Conservation (phyloP, 768 basidiomycete genomes). For the Peribolospora baueri region DNA sequence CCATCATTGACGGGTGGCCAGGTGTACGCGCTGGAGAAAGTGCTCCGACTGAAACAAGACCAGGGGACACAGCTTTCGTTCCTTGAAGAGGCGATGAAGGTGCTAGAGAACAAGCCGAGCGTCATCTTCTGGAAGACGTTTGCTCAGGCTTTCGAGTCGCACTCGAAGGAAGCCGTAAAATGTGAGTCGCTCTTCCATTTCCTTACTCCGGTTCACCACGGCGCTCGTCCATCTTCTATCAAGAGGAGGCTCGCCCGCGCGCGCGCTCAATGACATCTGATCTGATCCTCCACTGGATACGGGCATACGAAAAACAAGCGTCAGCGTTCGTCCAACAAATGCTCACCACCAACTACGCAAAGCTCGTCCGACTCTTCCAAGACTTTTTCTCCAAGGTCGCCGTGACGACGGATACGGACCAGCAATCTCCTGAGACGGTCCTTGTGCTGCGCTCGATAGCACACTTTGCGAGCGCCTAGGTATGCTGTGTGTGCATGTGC, state of each 20-base stretch:
- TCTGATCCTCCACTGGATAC: background rate
- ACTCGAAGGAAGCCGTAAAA: constrained; percentile 54
- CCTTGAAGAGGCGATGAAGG: constrained; percentile 83
- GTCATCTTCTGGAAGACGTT: constrained; percentile 73
- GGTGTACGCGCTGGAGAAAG: constrained; percentile 91
- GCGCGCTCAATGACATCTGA: background rate
- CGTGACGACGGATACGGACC: constrained; percentile 83
- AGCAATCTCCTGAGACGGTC: constrained; percentile 76
- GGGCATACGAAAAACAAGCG: constrained; percentile 24
- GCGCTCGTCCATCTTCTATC: background rate
- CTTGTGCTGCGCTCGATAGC: constrained; percentile 61
- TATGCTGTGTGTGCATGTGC: background rate
- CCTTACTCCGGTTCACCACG: background rate
- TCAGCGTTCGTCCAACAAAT: constrained; percentile 82
- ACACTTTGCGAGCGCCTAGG: constrained; percentile 61
- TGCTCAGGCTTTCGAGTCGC: constrained; percentile 53
- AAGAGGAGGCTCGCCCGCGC: background rate
- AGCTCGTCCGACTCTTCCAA: constrained; percentile 70
- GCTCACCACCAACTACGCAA: constrained; percentile 61
- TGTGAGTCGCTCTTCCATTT: constrained; percentile 24
- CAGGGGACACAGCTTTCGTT: constrained; percentile 49
- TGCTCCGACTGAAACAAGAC: constrained; percentile 70
- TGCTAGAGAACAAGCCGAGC: constrained; percentile 74
- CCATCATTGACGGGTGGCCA: constrained; percentile 13
- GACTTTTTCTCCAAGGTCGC: constrained; percentile 91